Evolutionary conservation across 768 basidiomycete species (phyloP), one percentile per base, ranked within the genome.

Genomic region (Russula griseocarnosa): DNA sequence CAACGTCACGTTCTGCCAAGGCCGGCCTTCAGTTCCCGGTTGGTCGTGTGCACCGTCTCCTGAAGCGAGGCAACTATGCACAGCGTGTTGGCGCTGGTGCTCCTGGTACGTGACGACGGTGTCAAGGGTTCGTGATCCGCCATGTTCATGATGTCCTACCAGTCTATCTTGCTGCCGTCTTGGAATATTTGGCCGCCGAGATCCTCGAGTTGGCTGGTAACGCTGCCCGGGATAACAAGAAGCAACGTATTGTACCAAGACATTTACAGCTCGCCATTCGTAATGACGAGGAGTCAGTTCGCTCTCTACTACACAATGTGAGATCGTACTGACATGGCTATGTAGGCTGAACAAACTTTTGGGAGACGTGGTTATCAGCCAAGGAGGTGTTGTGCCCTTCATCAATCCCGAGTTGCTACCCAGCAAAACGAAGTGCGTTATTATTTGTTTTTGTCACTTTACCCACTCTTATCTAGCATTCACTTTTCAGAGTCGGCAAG

Each of bases 181-280:
- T 94, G 66, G 93, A 94, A 73, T 92, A 96, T 78, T 83, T 95
- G 65, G 85, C 92, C 32, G 93, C 94, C 58, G 93, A 96, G 74
- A 94, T 96, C 74, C 85, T 95, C 70, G 93, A 96, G 78, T 81
- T 95, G 47, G 93, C 93, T 66, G 93, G 93, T 51, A 90, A 90
- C 64, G 90, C 90, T 55, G 90, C 91, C 38, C 87, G 90, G 61
- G 90, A 89, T 78, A 92, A 92, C 81, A 92, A 92, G 81, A 91
- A 94, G 79, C 88, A 92, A 69, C 92, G 94, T 84, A 95, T 95
- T 73, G 90, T 94, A 36, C 94, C 94, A 55, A 88, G 94, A 76
- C 94, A 96, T 76, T 78, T 95, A 52, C 94, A 96, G 75, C 85
- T 95, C 67, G 94, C 93, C 66, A 93, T 96, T 77, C 86, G 94